Evolutionary conservation across 2,329 filamentous ascomycete species (phyloP).

Genomic region (Aureobasidium subglaciale): DNA sequence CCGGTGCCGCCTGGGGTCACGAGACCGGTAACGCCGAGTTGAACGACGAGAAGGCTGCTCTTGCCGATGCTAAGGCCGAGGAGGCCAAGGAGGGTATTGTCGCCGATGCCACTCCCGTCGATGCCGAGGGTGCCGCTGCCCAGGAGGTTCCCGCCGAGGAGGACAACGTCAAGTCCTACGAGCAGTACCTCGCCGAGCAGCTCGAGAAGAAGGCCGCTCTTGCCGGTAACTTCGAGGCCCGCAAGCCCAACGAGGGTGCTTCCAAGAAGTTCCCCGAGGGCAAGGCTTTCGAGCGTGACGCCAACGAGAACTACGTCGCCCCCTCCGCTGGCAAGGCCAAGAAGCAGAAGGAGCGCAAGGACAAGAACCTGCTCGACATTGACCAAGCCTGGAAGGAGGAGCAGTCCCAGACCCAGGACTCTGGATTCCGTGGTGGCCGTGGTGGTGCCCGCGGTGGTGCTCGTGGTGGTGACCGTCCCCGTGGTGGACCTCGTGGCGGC

Average conservation of each 20-base stretch:
- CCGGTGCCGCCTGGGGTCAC: conserved; percentile 82
- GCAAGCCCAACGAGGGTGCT: conserved; percentile 87
- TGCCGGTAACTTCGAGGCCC: conserved; percentile 60
- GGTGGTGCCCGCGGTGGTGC: too few relatives aligned
- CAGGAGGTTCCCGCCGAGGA: conserved; percentile 44
- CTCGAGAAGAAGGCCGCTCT: conserved; percentile 71
- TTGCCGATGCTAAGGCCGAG: conserved; percentile 79
- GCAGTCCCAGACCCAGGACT: conserved; percentile 38
- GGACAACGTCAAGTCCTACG: conserved; percentile 85
- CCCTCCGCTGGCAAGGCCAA: conserved; percentile 65
- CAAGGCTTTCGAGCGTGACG: conserved; percentile 53
- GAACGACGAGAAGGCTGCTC: conserved; percentile 85
- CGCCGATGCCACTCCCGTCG: conserved; percentile 32
- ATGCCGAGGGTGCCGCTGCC: conserved; percentile 33
- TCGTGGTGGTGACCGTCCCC: conserved; percentile 34
- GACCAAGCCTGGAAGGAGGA: conserved; percentile 60
- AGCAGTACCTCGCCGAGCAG: conserved; percentile 74
- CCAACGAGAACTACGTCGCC: conserved; percentile 65
- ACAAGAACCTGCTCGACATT: conserved; percentile 83
- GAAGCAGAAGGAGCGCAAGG: conserved; percentile 83
- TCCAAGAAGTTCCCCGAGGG: conserved; percentile 92
- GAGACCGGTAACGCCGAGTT: conserved; percentile 74
- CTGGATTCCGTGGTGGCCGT: conserved; percentile 45
- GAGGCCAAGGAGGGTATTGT: conserved; percentile 58
- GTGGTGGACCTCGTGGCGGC: conserved; percentile 41